Conservation (phyloP, 441 rosid species). For the Brassica balearica region DNA sequence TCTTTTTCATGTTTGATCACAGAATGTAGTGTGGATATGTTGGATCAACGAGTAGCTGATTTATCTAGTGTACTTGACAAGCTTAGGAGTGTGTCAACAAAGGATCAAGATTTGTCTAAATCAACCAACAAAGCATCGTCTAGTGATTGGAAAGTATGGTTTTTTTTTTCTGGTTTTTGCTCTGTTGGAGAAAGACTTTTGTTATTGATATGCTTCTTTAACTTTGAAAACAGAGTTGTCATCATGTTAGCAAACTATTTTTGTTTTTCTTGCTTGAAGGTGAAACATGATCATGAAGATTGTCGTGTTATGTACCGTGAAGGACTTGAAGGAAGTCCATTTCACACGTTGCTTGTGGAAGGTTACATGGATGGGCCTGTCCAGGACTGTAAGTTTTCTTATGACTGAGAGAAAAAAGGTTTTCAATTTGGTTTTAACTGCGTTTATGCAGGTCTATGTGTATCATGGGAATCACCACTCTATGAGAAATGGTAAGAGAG, state of each 20-base stretch:
- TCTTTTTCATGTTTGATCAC: slow-evolving; percentile 13
- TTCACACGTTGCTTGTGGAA: slow-evolving; percentile 90
- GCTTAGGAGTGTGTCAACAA: slow-evolving; percentile 80
- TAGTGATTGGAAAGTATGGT: slow-evolving; percentile 84
- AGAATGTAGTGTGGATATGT: slow-evolving; percentile 59
- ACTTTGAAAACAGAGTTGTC: neutral
- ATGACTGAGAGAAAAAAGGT: neutral
- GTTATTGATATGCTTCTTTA: neutral
- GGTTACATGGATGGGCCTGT: slow-evolving; percentile 89
- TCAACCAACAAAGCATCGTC: slow-evolving; percentile 48
- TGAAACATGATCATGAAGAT: slow-evolving; percentile 85
- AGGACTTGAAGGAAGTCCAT: slow-evolving; percentile 85
- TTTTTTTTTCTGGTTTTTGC: neutral
- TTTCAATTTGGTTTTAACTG: slow-evolving; percentile 17
- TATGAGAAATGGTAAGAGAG: slow-evolving; percentile 77
- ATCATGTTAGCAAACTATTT: slow-evolving; percentile 12
- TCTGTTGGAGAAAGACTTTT: too few relatives aligned
- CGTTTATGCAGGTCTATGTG: slow-evolving; percentile 75
- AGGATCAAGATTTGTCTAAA: slow-evolving; percentile 48
- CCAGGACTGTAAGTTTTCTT: slow-evolving; percentile 71
- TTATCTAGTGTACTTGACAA: slow-evolving; percentile 78
- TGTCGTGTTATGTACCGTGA: slow-evolving; percentile 94
- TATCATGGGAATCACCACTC: slow-evolving; percentile 79
- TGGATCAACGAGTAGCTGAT: slow-evolving; percentile 64
- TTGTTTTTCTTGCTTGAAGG: slow-evolving; percentile 46